Conservation (phyloP, 2,329 filamentous ascomycete genomes). For the Drechmeria coniospora region DNA sequence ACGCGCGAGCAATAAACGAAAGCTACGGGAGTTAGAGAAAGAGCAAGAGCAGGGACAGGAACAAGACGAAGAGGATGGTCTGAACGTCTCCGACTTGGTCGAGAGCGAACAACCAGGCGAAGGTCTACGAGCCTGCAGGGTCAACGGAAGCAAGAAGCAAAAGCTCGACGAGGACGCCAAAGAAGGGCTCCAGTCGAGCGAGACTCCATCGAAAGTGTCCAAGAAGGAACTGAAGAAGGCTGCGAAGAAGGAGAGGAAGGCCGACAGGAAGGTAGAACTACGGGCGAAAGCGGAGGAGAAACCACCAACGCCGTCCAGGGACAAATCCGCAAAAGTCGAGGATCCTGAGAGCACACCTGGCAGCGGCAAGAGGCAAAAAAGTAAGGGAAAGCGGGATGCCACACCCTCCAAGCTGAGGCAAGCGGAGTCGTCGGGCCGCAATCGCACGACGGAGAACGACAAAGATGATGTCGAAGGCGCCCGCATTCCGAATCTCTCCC, state of each 20-base stretch:
- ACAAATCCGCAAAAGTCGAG: constrained; percentile 3
- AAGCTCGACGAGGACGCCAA: constrained; percentile 18
- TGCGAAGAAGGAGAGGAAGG: constrained; percentile 28
- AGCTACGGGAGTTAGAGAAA: constrained; percentile 50
- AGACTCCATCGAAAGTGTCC: constrained; percentile 31
- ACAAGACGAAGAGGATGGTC: constrained; percentile 30
- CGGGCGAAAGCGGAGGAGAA: constrained; percentile 15
- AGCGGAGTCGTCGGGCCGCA: constrained; percentile 5
- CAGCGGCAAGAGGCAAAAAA: constrained; percentile 13
- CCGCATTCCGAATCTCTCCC: no score
- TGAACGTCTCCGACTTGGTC: constrained; percentile 31
- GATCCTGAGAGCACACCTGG: constrained; percentile 8
- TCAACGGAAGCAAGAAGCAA: constrained; percentile 41
- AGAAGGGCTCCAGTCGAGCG: constrained; percentile 21
- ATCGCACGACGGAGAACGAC: constrained; percentile 16
- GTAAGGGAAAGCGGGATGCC: constrained; percentile 7
- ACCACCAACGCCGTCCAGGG: constrained; percentile 6
- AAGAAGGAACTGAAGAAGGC: constrained; percentile 39
- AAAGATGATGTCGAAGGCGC: constrained; percentile 28
- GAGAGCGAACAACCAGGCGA: constrained; percentile 47
- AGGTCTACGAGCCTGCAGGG: constrained; percentile 37
- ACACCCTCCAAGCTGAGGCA: constrained; percentile 3
- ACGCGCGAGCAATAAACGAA: constrained; percentile 60
- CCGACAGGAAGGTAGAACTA: constrained; percentile 15
- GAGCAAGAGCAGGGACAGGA: constrained; percentile 22